Evolutionary conservation across 2,329 filamentous ascomycete genomes (phyloP).

Genomic region (Fusarium newnesense): DNA sequence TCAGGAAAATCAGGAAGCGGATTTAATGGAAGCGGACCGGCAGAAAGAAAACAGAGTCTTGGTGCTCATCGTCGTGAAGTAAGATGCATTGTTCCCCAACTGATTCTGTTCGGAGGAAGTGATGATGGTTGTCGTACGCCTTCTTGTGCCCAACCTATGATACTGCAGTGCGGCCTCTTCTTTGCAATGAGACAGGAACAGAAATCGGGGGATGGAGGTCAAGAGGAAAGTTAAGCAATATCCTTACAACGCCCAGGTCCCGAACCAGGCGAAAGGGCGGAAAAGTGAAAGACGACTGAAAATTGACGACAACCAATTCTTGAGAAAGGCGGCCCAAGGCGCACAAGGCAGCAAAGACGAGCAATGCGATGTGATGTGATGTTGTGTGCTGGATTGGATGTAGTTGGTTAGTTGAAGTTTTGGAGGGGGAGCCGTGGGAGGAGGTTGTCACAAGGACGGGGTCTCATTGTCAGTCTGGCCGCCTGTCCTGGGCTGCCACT

Average conservation of each 20-base stretch:
- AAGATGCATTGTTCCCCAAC: constrained; percentile 49
- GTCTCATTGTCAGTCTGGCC: constrained; percentile 2
- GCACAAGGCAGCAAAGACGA: constrained; percentile 30
- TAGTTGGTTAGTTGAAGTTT: constrained; percentile 33
- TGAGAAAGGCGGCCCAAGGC: constrained; percentile 29
- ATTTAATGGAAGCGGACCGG: constrained; percentile 64
- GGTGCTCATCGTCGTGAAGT: constrained; percentile 66
- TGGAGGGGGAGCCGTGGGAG: constrained; percentile 39
- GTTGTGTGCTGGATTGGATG: constrained; percentile 29
- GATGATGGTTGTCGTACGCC: constrained; percentile 26
- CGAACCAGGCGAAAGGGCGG: constrained; percentile 20
- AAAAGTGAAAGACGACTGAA: constrained; percentile 11
- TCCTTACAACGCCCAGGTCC: constrained; percentile 30
- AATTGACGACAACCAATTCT: constrained; percentile 12
- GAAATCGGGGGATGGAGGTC: constrained; percentile 22
- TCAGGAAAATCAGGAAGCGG: constrained; percentile 61
- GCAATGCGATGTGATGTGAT: constrained; percentile 38
- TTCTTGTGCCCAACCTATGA: constrained; percentile 31
- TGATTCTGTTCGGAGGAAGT: constrained; percentile 33
- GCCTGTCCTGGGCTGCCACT: constrained; percentile 22
- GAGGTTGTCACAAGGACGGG: constrained; percentile 42
- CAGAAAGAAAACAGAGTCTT: constrained; percentile 59
- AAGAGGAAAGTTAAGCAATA: constrained; percentile 13
- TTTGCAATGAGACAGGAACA: constrained; percentile 29
- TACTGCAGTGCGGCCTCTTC: constrained; percentile 16